Conservation (phyloP, 768 basidiomycete species). For the Cystobasidium onofrii region DNA sequence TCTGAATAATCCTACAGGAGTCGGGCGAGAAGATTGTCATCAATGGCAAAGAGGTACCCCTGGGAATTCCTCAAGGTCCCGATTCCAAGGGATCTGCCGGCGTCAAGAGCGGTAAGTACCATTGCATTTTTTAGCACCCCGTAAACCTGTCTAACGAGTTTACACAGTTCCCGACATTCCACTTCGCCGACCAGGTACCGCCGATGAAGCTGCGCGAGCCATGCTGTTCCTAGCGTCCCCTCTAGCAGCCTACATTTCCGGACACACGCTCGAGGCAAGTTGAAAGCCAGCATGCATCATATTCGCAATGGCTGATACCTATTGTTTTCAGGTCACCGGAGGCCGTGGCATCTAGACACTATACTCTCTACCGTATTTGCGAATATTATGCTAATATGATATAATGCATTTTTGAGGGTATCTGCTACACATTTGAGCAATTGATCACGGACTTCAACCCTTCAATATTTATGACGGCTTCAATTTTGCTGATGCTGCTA, state of each 20-base stretch:
- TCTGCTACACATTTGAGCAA: background rate
- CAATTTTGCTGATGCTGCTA: no score
- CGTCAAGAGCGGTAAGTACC: conserved; percentile 40
- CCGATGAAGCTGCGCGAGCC: conserved; percentile 68
- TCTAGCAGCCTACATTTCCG: conserved; percentile 68
- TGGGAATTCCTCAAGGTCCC: conserved; percentile 63
- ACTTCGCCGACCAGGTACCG: conserved; percentile 58
- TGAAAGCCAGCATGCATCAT: background rate
- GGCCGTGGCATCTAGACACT: conserved; percentile 56
- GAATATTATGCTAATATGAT: no score
- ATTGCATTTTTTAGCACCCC: background rate
- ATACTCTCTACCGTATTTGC: no score
- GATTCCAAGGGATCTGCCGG: conserved; percentile 39
- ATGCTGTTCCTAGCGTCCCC: conserved; percentile 73
- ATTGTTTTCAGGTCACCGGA: conserved; percentile 51
- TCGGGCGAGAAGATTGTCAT: conserved; percentile 66
- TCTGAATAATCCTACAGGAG: conserved; percentile 46
- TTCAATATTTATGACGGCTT: no score
- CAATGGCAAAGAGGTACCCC: conserved; percentile 70
- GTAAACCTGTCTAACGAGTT: background rate
- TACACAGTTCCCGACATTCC: conserved; percentile 51
- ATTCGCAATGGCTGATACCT: background rate
- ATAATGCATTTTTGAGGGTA: background rate
- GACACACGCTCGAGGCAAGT: conserved; percentile 67
- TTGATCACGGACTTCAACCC: no score